Evolutionary conservation across 1,284 basidiomycete genomes (phyloP), one percentile per base, ranked within the genome.

Genomic region (Phellinidium pouzarii): DNA sequence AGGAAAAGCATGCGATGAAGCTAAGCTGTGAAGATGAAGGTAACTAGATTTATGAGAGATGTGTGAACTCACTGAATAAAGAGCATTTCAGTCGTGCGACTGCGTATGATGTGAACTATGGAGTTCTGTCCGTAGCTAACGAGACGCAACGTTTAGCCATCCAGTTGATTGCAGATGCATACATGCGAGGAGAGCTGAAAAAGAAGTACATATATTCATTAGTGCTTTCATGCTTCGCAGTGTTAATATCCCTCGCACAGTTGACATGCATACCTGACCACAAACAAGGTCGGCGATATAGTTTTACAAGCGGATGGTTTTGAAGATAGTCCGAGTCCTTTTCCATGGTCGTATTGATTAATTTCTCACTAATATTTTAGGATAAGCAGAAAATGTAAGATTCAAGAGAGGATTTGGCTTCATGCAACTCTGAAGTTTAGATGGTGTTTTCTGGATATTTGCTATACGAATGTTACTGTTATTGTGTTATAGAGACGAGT

Each of bases 21-120:
- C 25, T 54, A 22, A 38, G 8, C 17, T 54, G 53, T 48, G 31
- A 42, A 3, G 27, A 38, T 29, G 53, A 54, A 40, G 53, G 53
- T 54, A n/a, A 8, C n/a, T 41, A 2, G 23, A 20, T 50, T n/a
- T n/a, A n/a, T n/a, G n/a, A n/a, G n/a, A n/a, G n/a, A n/a, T n/a
- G n/a, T n/a, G n/a, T n/a, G n/a, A n/a, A n/a, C n/a, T n/a, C n/a
- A n/a, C n/a, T n/a, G n/a, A n/a, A n/a, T n/a, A n/a, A n/a, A n/a
- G n/a, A n/a, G n/a, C n/a, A n/a, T n/a, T n/a, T n/a, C n/a, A n/a
- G n/a, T n/a, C n/a, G n/a, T n/a, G 44, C 48, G 3, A 19, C 40
- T n/a, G 29, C 48, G 23, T 54, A 54, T 20, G 48, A 54, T 25
- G 43, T 54, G 7, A 50, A 54, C 34, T 54, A 45, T 26, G 53